Percentiles rank a stretch among this genome's conserved stretches.
phyloP scores from a whole-genome alignment of 1,284 basidiomycete genomes.

The Microbotryomycetes sp. region DNA sequence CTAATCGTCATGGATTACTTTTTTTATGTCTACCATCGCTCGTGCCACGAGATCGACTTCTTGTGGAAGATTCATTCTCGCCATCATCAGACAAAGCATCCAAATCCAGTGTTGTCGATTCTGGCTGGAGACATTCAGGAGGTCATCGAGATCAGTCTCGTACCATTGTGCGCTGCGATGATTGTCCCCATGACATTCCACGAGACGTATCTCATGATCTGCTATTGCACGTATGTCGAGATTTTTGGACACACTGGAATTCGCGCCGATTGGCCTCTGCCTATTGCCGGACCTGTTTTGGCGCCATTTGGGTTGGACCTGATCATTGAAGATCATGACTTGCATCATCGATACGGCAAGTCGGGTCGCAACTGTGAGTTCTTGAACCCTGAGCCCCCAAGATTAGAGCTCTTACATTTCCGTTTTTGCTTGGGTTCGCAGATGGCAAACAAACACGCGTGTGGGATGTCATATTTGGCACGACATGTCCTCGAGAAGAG shows the following conservation, averaged over 20 bases:
- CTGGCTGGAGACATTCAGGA: neutral
- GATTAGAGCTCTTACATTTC: neutral
- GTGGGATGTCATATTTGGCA: neutral
- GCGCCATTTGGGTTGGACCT: neutral
- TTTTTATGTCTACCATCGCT: constrained; percentile 17
- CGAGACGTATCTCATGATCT: constrained; percentile 1
- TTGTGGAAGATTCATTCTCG: constrained; percentile 8
- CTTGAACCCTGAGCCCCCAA: neutral
- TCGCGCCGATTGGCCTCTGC: constrained; percentile 1
- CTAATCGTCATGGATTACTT: neutral
- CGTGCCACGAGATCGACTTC: constrained; percentile 18
- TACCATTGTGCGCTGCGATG: constrained; percentile 2
- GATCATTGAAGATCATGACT: constrained; percentile 10
- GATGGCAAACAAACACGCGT: neutral
- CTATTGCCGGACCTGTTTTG: constrained; percentile 3
- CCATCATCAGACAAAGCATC: constrained; percentile 1
- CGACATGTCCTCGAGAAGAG: neutral
- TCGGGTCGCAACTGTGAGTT: neutral
- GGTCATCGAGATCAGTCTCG: constrained; percentile 4
- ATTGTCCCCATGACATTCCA: constrained; percentile 7
- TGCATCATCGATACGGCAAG: neutral
- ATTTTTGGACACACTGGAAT: constrained; percentile 9
- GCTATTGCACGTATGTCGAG: constrained; percentile 4
- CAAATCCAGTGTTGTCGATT: neutral
- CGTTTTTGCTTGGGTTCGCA: neutral